Conservation (phyloP, 1,139 yeast species). For the Scheffersomyces insectosa region DNA sequence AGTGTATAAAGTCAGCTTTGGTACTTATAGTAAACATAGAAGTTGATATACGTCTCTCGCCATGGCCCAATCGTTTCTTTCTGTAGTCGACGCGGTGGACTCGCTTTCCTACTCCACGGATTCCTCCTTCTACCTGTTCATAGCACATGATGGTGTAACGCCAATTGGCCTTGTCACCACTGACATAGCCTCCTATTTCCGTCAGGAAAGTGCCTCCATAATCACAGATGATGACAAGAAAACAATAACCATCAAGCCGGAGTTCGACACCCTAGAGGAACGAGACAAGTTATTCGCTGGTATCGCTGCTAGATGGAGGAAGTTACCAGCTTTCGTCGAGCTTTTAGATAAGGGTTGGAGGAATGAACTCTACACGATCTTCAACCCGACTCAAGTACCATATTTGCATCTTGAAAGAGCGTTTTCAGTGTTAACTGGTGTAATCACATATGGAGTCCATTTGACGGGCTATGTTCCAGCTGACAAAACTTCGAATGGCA, state of each 20-base stretch:
- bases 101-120: slow-evolving; percentile 39
- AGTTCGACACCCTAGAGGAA: slow-evolving; percentile 45
- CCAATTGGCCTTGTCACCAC: slow-evolving; percentile 56
- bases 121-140: slow-evolving; percentile 34
- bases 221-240: slow-evolving; percentile 27
- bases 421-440: slow-evolving; percentile 77
- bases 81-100: slow-evolving; percentile 46
- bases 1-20: too few relatives aligned
- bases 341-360: slow-evolving; percentile 75
- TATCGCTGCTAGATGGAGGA: slow-evolving; percentile 48
- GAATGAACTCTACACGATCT: slow-evolving; percentile 75
- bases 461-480: slow-evolving; percentile 71
- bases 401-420: slow-evolving; percentile 80
- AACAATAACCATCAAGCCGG: slow-evolving; percentile 36
- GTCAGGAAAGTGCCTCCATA: slow-evolving; percentile 26
- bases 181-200: slow-evolving; percentile 43
- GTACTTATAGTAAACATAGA: too few relatives aligned
- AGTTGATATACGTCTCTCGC: too few relatives aligned
- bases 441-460: slow-evolving; percentile 88
- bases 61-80: too few relatives aligned
- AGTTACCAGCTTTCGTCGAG: slow-evolving; percentile 35
- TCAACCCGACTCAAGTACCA: slow-evolving; percentile 52
- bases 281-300: slow-evolving; percentile 46
- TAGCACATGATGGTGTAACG: slow-evolving; percentile 50
- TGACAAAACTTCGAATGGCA: slow-evolving; percentile 33